Conservation (phyloP, 495 filamentous ascomycete species). For the Podospora comata region DNA sequence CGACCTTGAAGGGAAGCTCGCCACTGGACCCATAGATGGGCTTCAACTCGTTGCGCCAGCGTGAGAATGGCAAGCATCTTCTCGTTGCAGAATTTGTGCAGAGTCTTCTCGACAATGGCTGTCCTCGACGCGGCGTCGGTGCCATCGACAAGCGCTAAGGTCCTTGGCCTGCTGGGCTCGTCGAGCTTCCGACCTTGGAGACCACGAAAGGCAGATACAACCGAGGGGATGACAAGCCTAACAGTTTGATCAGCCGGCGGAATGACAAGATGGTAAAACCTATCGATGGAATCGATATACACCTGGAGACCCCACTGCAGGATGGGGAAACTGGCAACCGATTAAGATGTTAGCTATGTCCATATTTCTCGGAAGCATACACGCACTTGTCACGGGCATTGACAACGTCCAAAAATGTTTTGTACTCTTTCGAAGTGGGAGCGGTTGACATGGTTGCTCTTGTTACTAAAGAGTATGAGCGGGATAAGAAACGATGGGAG, state of each 20-base stretch:
- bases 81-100: not conserved
- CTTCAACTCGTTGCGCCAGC: slow-evolving; percentile 4
- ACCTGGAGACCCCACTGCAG: not conserved
- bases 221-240: not conserved
- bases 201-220: not conserved
- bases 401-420: not conserved
- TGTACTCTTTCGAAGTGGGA: not conserved
- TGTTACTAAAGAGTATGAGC: not conserved
- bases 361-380: not conserved
- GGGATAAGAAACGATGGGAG: not conserved
- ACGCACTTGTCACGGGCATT: not conserved
- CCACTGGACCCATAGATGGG: not conserved
- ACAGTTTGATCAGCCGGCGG: not conserved
- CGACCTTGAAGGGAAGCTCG: not conserved
- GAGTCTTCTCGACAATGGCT: not conserved
- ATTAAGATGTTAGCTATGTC: not conserved
- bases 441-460: not conserved
- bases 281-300: not conserved
- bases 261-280: not conserved
- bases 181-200: not conserved
- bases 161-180: not conserved
- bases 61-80: not conserved
- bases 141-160: not conserved
- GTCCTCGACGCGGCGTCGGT: not conserved
- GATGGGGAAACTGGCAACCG: not conserved